Conservation (phyloP, 352 stramenopile species). For the Globisporangium paddicum region DNA sequence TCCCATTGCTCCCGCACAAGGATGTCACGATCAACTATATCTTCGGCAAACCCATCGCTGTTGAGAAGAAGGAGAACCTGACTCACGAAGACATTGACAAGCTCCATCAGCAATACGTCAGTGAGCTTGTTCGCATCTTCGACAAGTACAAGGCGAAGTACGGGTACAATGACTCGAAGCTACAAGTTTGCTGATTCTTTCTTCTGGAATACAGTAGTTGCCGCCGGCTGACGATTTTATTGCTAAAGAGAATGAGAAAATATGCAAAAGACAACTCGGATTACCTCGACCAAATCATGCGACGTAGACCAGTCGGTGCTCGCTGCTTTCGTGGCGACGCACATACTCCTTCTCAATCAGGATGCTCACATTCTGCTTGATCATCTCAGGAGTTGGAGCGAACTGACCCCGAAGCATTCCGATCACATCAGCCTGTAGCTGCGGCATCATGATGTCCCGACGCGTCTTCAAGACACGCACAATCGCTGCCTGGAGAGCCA, state of each 20-base stretch:
- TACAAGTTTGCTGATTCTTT: slow-evolving; percentile 58
- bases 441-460: slow-evolving; percentile 59
- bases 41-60: slow-evolving; percentile 63
- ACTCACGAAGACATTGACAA: slow-evolving; percentile 60
- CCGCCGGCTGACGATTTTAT: background rate
- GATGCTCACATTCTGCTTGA: slow-evolving; percentile 82
- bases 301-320: slow-evolving; percentile 64
- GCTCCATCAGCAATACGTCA: slow-evolving; percentile 60
- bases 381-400: slow-evolving; percentile 42
- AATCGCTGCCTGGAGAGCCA: slow-evolving; percentile 80
- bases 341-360: slow-evolving; percentile 85
- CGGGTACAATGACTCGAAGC: slow-evolving; percentile 45
- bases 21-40: slow-evolving; percentile 62
- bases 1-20: slow-evolving; percentile 54
- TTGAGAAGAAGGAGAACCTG: slow-evolving; percentile 54
- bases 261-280: background rate
- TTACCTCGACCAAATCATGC: slow-evolving; percentile 21
- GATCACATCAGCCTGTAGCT: slow-evolving; percentile 60
- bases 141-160: slow-evolving; percentile 83
- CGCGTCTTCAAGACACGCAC: slow-evolving; percentile 82
- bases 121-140: slow-evolving; percentile 71
- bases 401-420: slow-evolving; percentile 78
- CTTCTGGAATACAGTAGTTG: too few species aligned
- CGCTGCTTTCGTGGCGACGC: slow-evolving; percentile 54
- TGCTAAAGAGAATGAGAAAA: background rate